Percentiles rank a stretch among this genome's conserved stretches.
phyloP scores from a whole-genome alignment of 2,329 filamentous ascomycete genomes.

The Aspergillus proliferans region DNA sequence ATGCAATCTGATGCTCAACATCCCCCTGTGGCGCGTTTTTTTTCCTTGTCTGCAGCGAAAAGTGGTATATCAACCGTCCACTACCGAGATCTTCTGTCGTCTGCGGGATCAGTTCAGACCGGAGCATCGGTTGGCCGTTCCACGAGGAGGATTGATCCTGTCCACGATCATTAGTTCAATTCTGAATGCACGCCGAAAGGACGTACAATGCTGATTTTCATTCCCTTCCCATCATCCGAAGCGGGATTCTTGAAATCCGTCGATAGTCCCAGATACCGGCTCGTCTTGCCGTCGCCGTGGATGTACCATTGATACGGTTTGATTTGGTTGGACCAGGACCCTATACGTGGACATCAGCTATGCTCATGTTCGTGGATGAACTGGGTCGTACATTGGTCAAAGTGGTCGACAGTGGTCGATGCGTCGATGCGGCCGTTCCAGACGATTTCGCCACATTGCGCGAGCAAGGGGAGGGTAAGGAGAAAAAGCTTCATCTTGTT shows the following conservation, averaged over 20 bases:
- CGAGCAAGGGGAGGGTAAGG: constrained; percentile 1
- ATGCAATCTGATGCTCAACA: constrained; percentile 62
- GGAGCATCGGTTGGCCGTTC: constrained; percentile 67
- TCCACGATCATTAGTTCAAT: constrained; percentile 36
- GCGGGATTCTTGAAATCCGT: constrained; percentile 59
- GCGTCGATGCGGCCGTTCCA: constrained; percentile 25
- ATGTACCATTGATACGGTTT: constrained; percentile 72
- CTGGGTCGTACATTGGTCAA: constrained; percentile 19
- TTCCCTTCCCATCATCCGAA: constrained; percentile 59
- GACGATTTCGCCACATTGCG: constrained; percentile 17
- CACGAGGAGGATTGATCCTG: constrained; percentile 50
- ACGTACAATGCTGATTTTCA: constrained; percentile 58
- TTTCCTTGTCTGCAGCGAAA: constrained; percentile 56
- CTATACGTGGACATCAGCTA: constrained; percentile 14
- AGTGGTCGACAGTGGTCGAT: constrained; percentile 14
- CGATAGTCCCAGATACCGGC: constrained; percentile 57
- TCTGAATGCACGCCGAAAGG: neutral
- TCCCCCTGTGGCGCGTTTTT: constrained; percentile 56
- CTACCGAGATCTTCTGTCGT: constrained; percentile 58
- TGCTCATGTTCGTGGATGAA: neutral
- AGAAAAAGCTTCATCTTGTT: neutral
- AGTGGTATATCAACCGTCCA: constrained; percentile 68
- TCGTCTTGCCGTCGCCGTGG: constrained; percentile 51
- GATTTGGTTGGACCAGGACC: constrained; percentile 64
- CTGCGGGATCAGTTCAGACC: constrained; percentile 68